Conservation (phyloP, 2,329 filamentous ascomycete genomes). For the Pseudogymnoascus sp. region DNA sequence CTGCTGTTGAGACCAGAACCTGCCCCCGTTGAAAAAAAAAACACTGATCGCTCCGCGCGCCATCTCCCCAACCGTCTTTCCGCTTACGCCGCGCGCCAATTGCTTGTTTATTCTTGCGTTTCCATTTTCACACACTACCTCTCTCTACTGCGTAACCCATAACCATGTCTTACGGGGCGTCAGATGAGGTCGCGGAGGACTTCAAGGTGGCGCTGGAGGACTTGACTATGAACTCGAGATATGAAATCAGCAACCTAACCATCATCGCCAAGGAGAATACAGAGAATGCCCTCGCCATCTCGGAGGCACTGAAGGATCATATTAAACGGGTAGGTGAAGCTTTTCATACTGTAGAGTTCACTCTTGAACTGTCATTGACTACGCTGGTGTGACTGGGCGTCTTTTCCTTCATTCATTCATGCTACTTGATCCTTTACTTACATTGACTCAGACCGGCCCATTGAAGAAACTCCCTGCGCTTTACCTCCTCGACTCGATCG, state of each 20-base stretch:
- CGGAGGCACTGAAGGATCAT: slow-evolving; percentile 81
- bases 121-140: not conserved
- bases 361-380: slow-evolving; percentile 3
- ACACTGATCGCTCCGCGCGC: no score
- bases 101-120: not conserved
- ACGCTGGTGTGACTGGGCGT: slow-evolving; percentile 19
- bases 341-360: slow-evolving; percentile 15
- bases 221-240: slow-evolving; percentile 80
- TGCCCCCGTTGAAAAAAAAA: not conserved
- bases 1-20: slow-evolving; percentile 18
- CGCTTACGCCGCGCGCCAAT: not conserved
- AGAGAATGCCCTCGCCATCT: slow-evolving; percentile 88
- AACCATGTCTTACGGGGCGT: slow-evolving; percentile 52
- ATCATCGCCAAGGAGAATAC: slow-evolving; percentile 97
- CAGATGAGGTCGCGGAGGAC: slow-evolving; percentile 84
- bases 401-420: slow-evolving; percentile 12
- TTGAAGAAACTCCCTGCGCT: slow-evolving; percentile 88
- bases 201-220: slow-evolving; percentile 91
- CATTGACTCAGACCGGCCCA: slow-evolving; percentile 61
- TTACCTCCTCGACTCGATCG: slow-evolving; percentile 95
- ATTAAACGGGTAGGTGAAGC: slow-evolving; percentile 74
- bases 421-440: slow-evolving; percentile 32
- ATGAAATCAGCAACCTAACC: slow-evolving; percentile 95
- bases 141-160: slow-evolving; percentile 33
- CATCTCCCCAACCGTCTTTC: not conserved